Percentiles rank a stretch among this genome's conserved stretches.
Evolutionary conservation across 2,329 filamentous ascomycete genomes (phyloP).

Genomic region (Eurotiales sp.): DNA sequence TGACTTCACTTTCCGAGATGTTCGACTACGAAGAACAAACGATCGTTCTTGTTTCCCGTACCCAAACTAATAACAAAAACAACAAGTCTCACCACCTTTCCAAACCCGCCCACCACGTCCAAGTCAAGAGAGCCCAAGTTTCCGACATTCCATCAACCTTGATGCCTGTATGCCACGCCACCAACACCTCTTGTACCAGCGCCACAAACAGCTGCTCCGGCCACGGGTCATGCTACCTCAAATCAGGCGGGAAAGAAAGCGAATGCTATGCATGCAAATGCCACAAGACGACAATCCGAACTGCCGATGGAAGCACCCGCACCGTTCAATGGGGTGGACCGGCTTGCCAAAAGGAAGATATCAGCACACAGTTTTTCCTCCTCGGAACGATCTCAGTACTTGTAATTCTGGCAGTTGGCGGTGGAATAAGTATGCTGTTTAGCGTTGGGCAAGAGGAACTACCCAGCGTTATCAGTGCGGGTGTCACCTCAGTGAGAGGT

Average conservation of each 20-base stretch:
- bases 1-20: slow-evolving; percentile 42
- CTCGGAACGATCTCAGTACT: slow-evolving; percentile 71
- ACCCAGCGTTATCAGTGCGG: slow-evolving; percentile 92
- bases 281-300: slow-evolving; percentile 52
- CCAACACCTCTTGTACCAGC: slow-evolving; percentile 63
- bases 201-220: slow-evolving; percentile 76
- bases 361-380: slow-evolving; percentile 85
- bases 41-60: slow-evolving; percentile 5
- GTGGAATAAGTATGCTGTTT: slow-evolving; percentile 74
- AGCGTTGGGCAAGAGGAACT: slow-evolving; percentile 81
- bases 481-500: slow-evolving; percentile 67
- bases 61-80: not conserved
- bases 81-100: not conserved
- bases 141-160: slow-evolving; percentile 41
- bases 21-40: slow-evolving; percentile 9
- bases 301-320: slow-evolving; percentile 50
- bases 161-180: slow-evolving; percentile 71
- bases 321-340: slow-evolving; percentile 76
- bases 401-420: slow-evolving; percentile 63
- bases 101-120: not conserved
- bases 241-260: slow-evolving; percentile 49
- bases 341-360: slow-evolving; percentile 86
- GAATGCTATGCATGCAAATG: slow-evolving; percentile 81
- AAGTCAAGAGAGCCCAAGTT: not conserved
- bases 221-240: slow-evolving; percentile 72